phyloP scores from a whole-genome alignment of 108 stramenopile species.

The Conticribra guillardii region DNA sequence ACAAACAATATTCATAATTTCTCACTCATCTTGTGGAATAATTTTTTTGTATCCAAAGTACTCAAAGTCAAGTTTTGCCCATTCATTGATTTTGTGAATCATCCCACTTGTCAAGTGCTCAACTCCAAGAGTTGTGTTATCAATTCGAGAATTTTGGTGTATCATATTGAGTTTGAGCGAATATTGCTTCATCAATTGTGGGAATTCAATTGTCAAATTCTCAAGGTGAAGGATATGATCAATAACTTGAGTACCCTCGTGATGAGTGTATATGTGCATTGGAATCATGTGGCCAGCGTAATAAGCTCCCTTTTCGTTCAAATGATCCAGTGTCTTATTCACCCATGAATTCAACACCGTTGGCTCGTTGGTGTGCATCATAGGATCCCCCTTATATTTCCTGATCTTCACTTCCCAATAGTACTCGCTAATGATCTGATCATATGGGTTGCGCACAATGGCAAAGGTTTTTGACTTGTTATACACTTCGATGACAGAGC shows the following conservation, averaged over 20 bases:
- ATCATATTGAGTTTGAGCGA: background rate
- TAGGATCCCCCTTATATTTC: background rate
- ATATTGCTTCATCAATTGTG: background rate
- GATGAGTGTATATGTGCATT: slow-evolving; percentile 4
- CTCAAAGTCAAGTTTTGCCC: slow-evolving; percentile 8
- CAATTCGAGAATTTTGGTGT: background rate
- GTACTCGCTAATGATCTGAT: slow-evolving; percentile 12
- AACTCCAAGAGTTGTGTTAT: background rate
- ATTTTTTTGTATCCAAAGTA: slow-evolving; percentile 10
- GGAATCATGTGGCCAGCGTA: slow-evolving; percentile 1
- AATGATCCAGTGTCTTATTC: background rate
- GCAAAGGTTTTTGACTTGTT: slow-evolving; percentile 17
- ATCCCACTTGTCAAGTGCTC: slow-evolving; percentile 6
- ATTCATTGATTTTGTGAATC: slow-evolving; percentile 4
- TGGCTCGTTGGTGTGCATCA: background rate
- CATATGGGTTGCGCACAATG: slow-evolving; percentile 22
- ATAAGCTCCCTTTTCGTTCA: background rate
- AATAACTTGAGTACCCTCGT: background rate
- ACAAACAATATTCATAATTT: no score
- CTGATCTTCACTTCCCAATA: background rate
- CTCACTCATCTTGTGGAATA: no score
- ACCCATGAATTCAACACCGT: background rate
- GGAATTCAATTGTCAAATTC: slow-evolving; percentile 5
- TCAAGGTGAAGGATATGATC: slow-evolving; percentile 13
- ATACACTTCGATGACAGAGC: background rate